These are phyloP conservation scores for Zymoseptoria ardabiliae DNA, from an alignment of 2,329 filamentous ascomycete genomes.

Conservation along the genomic window DNA sequence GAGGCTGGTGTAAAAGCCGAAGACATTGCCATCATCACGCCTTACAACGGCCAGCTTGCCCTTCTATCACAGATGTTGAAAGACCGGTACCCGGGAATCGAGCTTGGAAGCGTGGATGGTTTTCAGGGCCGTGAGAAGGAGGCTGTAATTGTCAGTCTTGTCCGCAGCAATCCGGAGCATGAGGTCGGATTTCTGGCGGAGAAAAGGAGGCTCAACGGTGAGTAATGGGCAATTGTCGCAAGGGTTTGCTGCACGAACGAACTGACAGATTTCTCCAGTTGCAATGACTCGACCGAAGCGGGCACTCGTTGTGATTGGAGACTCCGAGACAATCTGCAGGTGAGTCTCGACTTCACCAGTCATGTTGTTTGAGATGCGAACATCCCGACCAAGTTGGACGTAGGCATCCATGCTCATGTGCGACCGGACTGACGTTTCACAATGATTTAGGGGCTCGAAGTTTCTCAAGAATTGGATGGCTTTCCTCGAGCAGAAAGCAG, in stretches of 20 bases:
- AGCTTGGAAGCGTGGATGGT: slow-evolving; percentile 93
- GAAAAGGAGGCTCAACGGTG: slow-evolving; percentile 86
- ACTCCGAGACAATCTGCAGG: slow-evolving; percentile 86
- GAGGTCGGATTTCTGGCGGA: slow-evolving; percentile 93
- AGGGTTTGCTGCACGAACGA: background rate
- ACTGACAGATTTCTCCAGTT: slow-evolving; percentile 46
- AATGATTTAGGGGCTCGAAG: slow-evolving; percentile 58
- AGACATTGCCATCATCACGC: slow-evolving; percentile 89
- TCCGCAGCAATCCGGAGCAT: slow-evolving; percentile 76
- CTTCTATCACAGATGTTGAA: slow-evolving; percentile 70
- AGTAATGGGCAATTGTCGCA: slow-evolving; percentile 26
- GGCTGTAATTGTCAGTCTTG: slow-evolving; percentile 85
- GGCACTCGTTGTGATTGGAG: slow-evolving; percentile 83
- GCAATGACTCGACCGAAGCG: slow-evolving; percentile 94
- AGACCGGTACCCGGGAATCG: slow-evolving; percentile 72
- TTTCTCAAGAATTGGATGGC: slow-evolving; percentile 90
- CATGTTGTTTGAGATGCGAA: background rate
- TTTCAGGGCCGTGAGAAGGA: slow-evolving; percentile 98
- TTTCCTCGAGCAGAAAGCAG: slow-evolving; percentile 80
- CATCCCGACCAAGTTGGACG: background rate
- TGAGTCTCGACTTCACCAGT: slow-evolving; percentile 44
- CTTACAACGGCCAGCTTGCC: slow-evolving; percentile 89
- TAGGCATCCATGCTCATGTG: background rate
- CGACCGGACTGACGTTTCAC: background rate
- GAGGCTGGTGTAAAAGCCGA: slow-evolving; percentile 69